Evolutionary conservation across 1,139 yeast genomes (phyloP).

Genomic region (Geotrichum macrosporum): DNA sequence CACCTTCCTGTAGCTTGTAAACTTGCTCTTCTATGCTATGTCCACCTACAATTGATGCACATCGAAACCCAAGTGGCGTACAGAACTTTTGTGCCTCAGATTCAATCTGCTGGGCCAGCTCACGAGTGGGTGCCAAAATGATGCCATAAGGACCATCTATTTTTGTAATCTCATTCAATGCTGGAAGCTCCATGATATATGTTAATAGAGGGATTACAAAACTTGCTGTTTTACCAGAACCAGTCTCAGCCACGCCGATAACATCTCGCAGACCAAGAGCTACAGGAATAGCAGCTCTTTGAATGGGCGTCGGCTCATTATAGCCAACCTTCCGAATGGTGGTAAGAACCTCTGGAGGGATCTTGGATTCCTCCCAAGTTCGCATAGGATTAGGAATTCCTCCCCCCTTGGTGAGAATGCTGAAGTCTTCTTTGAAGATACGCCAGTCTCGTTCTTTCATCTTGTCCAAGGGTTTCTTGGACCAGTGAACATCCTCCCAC

Average conservation of each 20-base stretch:
- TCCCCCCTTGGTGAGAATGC: conserved; percentile 58
- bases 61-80: conserved; percentile 43
- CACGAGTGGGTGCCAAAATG: conserved; percentile 88
- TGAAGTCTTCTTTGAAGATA: conserved; percentile 72
- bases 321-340: conserved; percentile 46
- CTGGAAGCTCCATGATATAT: conserved; percentile 50
- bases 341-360: conserved; percentile 45
- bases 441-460: conserved; percentile 92
- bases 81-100: conserved; percentile 56
- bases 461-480: conserved; percentile 52
- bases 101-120: conserved; percentile 82
- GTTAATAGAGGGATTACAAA: conserved; percentile 70
- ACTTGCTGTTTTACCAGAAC: conserved; percentile 90
- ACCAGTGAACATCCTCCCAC: conserved; percentile 57
- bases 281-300: conserved; percentile 79
- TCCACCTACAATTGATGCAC: conserved; percentile 82
- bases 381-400: conserved; percentile 58
- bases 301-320: conserved; percentile 78
- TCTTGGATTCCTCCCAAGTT: conserved; percentile 60
- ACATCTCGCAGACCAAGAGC: conserved; percentile 60
- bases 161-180: conserved; percentile 39
- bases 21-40: conserved; percentile 76
- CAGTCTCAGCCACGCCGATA: conserved; percentile 92
- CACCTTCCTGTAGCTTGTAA: conserved; percentile 56
- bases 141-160: conserved; percentile 62